Base-by-base conservation (phyloP, 2,329 filamentous ascomycete genomes). In the Nothophoma quercina region DNA sequence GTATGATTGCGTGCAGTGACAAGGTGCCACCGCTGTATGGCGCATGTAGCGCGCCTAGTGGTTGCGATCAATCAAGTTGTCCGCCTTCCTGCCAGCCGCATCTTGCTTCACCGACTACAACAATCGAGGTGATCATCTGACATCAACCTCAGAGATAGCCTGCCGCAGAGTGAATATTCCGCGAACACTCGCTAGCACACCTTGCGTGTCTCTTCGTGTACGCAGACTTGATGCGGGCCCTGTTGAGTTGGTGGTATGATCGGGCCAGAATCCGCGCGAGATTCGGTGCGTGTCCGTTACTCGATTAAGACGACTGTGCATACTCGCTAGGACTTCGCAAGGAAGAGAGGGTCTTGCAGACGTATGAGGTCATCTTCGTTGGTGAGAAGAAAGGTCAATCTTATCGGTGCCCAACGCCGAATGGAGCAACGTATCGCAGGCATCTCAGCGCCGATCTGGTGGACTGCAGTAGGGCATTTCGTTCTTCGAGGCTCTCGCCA, bases 231-330 rank as follows among this genome's bases (percentile, higher is more conserved):
- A 55, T 41, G 50, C 44, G 48, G 54, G 52, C 33, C 36, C 46
- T 28, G 32, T 43, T 16, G 33, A 23, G 19, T 43, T 30, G 46
- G 38, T 53, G 53, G 47, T 53, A 44, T 45, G 40, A 35, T 40
- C 38, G 32, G 30, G 35, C 59, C 51, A 57, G 36, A 34, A 50
- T 54, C 51, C 29, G 43, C 44, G 49, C 42, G 21, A 59, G 35
- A 46, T 50, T 32, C 39, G 43, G 53, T 41, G 48, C 50, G 39
- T 47, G 32, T 61, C 51, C 49, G 36, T 59, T 51, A 48, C 60
- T 47, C 44, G 36, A 56, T 61, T 50, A 12, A 59, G 58, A 51
- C 8, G 30, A 29, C 38, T 48, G 32, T 56, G 60, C 60, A 63
- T 61, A 42, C 26, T 51, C 47, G 33, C 42, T 45, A 44, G 40